Percentiles rank a stretch among this genome's conserved stretches.
Conservation (phyloP, 179 eudicot genomes). For the Carnegiea gigantea region DNA sequence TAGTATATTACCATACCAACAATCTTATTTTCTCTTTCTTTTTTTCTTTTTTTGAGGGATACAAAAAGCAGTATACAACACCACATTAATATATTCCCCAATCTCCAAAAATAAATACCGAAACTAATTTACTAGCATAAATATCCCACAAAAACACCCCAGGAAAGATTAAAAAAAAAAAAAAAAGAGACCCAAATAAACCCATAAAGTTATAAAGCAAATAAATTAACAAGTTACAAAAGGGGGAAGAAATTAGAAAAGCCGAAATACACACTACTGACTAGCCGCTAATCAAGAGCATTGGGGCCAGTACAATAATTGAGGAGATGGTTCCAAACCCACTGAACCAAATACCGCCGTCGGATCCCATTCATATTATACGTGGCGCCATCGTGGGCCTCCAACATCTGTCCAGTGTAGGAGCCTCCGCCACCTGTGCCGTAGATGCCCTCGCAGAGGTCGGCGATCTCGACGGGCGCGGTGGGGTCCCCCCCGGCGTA, state of each 20-base stretch:
- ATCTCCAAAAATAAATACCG: neutral
- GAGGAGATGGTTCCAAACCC: constrained; percentile 78
- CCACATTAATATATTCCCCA: constrained; percentile 3
- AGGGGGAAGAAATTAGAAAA: too few species aligned
- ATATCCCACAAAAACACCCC: neutral
- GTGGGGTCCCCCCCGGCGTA: constrained; percentile 85
- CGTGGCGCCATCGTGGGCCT: constrained; percentile 79
- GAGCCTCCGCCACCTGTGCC: constrained; percentile 96
- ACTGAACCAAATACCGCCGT: constrained; percentile 78
- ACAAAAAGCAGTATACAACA: constrained; percentile 19
- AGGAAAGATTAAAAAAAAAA: neutral
- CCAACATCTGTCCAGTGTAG: constrained; percentile 78
- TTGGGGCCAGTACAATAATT: constrained; percentile 90
- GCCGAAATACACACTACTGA: too few species aligned
- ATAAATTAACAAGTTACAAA: neutral
- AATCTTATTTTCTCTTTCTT: neutral
- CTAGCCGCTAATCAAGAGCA: constrained; percentile 49
- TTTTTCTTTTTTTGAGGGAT: constrained; percentile 1
- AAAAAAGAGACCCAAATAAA: neutral
- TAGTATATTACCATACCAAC: neutral
- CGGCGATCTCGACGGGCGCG: constrained; percentile 85
- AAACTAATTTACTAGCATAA: neutral
- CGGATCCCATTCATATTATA: constrained; percentile 74
- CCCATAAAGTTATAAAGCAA: neutral
- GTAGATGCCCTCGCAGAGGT: constrained; percentile 87